phyloP scores from a whole-genome alignment of 1,139 yeast genomes.

The Yamadazyma friedrichii region DNA sequence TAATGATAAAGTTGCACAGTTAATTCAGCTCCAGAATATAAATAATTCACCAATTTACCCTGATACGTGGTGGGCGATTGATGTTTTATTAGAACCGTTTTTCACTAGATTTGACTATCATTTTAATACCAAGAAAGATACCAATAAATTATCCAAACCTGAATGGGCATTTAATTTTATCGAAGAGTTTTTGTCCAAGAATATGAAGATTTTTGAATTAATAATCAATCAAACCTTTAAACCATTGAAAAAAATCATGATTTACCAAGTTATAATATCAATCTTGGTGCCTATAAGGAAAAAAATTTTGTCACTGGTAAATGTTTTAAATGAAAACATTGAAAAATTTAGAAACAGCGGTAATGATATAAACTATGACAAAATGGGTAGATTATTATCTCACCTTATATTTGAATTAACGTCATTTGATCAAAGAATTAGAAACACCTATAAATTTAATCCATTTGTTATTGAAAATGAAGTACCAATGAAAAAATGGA shows the following conservation, averaged over 20 bases:
- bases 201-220: constrained; percentile 34
- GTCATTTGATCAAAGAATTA: constrained; percentile 55
- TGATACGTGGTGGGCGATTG: constrained; percentile 57
- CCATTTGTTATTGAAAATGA: constrained; percentile 38
- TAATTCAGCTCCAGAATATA: constrained; percentile 41
- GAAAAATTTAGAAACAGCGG: constrained; percentile 16
- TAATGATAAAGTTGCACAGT: constrained; percentile 13
- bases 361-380: constrained; percentile 27
- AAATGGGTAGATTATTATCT: constrained; percentile 50
- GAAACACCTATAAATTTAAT: constrained; percentile 54
- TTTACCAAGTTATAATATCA: constrained; percentile 56
- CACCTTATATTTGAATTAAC: constrained; percentile 63
- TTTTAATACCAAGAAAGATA: constrained; percentile 58
- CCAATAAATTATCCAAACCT: constrained; percentile 72
- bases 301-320: constrained; percentile 38
- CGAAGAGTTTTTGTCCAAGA: constrained; percentile 48
- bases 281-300: constrained; percentile 49
- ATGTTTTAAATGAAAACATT: constrained; percentile 29
- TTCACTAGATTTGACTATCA: constrained; percentile 69
- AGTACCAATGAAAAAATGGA: constrained; percentile 45
- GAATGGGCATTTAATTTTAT: constrained; percentile 72
- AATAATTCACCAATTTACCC: constrained; percentile 36
- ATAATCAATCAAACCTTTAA: constrained; percentile 32
- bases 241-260: constrained; percentile 26
- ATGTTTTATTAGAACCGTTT: constrained; percentile 55